These are phyloP conservation scores for Iberis pinnata DNA, from an alignment of 345 rosid species.

Conservation along the genomic window DNA sequence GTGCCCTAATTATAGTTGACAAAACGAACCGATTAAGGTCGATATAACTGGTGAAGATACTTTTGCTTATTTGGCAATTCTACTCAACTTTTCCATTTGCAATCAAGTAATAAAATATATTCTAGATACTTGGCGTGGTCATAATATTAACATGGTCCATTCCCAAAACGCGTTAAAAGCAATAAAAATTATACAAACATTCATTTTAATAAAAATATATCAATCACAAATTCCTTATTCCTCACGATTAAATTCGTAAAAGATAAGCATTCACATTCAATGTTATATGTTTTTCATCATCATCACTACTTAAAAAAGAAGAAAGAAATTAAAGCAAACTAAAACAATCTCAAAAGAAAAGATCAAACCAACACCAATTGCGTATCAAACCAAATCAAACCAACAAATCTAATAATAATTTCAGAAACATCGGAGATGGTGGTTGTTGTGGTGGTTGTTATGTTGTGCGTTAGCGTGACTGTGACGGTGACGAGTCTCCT, in stretches of 20 bases:
- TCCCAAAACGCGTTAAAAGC: constrained; percentile 17
- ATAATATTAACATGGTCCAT: constrained; percentile 14
- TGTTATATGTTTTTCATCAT: not conserved
- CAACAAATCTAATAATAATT: not conserved
- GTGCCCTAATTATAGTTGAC: too few relatives aligned
- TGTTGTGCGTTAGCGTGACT: constrained; percentile 22
- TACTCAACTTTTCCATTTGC: too few relatives aligned
- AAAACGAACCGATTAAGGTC: too few relatives aligned
- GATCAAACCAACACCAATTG: not conserved
- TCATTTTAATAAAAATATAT: constrained; percentile 7
- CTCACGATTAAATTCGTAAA: constrained; percentile 19
- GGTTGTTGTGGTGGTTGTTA: constrained; percentile 22
- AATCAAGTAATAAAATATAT: too few relatives aligned
- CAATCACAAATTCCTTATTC: constrained; percentile 17
- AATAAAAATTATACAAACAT: constrained; percentile 20
- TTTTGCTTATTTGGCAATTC: too few relatives aligned
- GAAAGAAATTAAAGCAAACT: not conserved
- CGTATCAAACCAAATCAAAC: not conserved
- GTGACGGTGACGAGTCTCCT: constrained; percentile 41
- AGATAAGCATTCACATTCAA: constrained; percentile 10
- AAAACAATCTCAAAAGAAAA: too few relatives aligned
- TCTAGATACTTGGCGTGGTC: too few relatives aligned
- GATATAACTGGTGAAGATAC: too few relatives aligned
- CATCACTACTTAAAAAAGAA: not conserved
- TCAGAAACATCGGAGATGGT: not conserved